Evolutionary conservation across 306 rosid species (phyloP).

Genomic region (Prunus armeniaca): DNA sequence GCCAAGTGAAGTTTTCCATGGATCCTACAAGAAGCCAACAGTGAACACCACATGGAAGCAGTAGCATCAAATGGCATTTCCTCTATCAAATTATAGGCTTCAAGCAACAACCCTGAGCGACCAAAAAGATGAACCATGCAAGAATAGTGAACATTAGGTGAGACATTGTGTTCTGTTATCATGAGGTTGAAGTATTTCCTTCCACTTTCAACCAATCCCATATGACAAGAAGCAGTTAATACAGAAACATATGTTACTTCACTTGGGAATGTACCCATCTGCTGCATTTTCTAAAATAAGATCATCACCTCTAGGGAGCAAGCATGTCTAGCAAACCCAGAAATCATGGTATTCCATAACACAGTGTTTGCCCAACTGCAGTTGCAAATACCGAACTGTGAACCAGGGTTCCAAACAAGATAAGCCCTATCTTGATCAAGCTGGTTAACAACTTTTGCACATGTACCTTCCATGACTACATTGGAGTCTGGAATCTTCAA

Average conservation of each 20-base stretch:
- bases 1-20: constrained; percentile 63
- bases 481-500: constrained; percentile 64
- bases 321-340: constrained; percentile 79
- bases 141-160: constrained; percentile 76
- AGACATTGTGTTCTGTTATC: constrained; percentile 48
- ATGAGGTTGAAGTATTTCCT: constrained; percentile 65
- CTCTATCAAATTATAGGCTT: constrained; percentile 58
- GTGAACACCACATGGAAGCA: constrained; percentile 87
- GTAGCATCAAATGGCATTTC: constrained; percentile 62
- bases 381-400: constrained; percentile 64
- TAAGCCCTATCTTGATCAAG: constrained; percentile 44
- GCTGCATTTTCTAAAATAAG: constrained; percentile 90
- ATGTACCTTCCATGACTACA: constrained; percentile 52
- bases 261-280: constrained; percentile 58
- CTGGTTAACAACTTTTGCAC: constrained; percentile 61
- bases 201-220: constrained; percentile 70
- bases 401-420: constrained; percentile 73
- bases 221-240: constrained; percentile 71
- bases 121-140: constrained; percentile 82
- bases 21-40: constrained; percentile 73
- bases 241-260: constrained; percentile 67
- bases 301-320: constrained; percentile 59
- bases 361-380: constrained; percentile 65
- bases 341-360: constrained; percentile 79
- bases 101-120: constrained; percentile 57